Percentiles rank a stretch among this genome's conserved stretches.
Conservation (phyloP, 1,139 yeast genomes). For the Blastobotrys ciferrii region DNA sequence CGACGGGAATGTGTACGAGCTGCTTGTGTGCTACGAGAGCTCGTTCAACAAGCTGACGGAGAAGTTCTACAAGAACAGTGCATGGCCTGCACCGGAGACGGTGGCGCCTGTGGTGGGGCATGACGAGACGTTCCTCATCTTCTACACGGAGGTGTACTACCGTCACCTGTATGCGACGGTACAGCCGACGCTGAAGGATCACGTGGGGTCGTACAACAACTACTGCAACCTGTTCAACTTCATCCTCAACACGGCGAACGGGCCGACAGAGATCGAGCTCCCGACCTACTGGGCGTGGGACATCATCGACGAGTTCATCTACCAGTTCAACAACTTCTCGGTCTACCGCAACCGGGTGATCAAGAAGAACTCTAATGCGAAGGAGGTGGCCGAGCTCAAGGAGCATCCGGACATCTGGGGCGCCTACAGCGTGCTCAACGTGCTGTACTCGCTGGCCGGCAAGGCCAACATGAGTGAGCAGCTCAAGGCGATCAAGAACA, state of each 20-base stretch:
- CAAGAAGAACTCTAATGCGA: conserved; percentile 32
- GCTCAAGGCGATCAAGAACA: conserved; percentile 39
- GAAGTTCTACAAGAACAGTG: conserved; percentile 41
- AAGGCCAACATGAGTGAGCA: conserved; percentile 47
- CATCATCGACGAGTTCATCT: conserved; percentile 50
- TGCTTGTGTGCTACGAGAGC: conserved; percentile 46
- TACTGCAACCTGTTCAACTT: conserved; percentile 49
- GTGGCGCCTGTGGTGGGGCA: conserved; percentile 44
- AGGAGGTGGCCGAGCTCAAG: conserved; percentile 38
- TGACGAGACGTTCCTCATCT: conserved; percentile 45
- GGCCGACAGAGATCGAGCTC: conserved; percentile 45
- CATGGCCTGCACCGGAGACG: conserved; percentile 48
- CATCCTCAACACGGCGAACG: conserved; percentile 42
- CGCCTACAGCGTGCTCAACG: conserved; percentile 48
- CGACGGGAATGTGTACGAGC: conserved; percentile 45
- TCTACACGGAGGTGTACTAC: conserved; percentile 49
- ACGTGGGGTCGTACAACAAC: conserved; percentile 48
- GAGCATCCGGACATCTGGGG: conserved; percentile 47
- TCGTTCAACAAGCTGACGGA: conserved; percentile 48
- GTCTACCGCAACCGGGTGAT: conserved; percentile 42
- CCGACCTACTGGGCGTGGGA: conserved; percentile 53
- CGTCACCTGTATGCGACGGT: conserved; percentile 47
- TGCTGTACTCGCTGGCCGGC: conserved; percentile 46
- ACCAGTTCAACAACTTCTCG: conserved; percentile 48
- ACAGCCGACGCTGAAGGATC: conserved; percentile 44